Evolutionary conservation across 371 early-diverging fungal genomes (phyloP), one percentile per base, ranked within the genome.

Genomic region (Mucor ambiguus): DNA sequence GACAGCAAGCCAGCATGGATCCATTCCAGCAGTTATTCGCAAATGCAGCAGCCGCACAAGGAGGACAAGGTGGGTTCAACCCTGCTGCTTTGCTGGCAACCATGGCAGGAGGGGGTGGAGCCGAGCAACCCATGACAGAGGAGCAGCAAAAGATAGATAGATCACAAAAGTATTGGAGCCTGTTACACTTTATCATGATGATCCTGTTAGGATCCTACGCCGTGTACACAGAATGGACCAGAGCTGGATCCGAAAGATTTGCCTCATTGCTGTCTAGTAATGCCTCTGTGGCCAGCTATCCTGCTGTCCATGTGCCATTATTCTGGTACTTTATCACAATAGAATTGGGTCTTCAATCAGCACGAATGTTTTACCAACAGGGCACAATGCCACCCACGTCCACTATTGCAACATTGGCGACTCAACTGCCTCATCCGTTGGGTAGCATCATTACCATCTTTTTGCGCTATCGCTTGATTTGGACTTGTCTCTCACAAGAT

Each of bases 301-400:
- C 78, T 18, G 63, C 65, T 35, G 58, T 71, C 60, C 74, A 73
- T 16, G 71, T 74, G 85, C 80, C 87, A 35, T 67, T 85, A 43
- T 89, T 89, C 68, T 89, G 89, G 89, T 86, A 89, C 62, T 89
- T 87, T 78, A 68, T 81, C 7, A 82, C 84, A 2, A 58, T 85
- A 48, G 86, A 89, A 48, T 46, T 89, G 33, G 63, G 82, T 20
- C 52, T 89, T 55, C 89, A 87, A 55, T 76, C 87, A 12, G 78
- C 85, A 0, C 72, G 85, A 18, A 76, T 87, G 71, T 67, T 80
- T 22, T 76, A 81, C 52, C 85, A 87, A 49, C 68, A 85, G 56
- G 85, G 85, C 58, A 77, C 44, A 43, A 75, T 81, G 14, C 75
- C 76, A 2, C 72, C 82, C 26, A 75, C 74, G n/a, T 81, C 85